Evolutionary conservation across 148 eudicot species (phyloP), one percentile per base, ranked within the genome.

Genomic region (Silene latifolia): DNA sequence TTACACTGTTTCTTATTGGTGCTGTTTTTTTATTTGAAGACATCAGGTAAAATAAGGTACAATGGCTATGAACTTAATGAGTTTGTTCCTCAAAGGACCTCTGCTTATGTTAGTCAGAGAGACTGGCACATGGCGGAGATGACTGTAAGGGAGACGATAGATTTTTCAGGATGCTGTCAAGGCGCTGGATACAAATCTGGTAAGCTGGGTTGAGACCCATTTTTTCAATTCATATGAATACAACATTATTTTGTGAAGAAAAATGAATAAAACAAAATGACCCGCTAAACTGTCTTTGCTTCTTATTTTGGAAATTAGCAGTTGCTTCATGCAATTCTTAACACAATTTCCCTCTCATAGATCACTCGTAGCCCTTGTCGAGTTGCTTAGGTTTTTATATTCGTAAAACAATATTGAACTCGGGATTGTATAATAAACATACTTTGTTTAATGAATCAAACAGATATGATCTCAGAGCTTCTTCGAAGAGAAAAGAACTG

Each of bases 71-170:
- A 82, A 59, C 84, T 91, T 24, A 80, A 83, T 57, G 98, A 94
- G 81, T 87, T 94, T 73, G 84, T 83, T 77, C 93, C 98, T 79
- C 98, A 91, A 75, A 87, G 96, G 69, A 88, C 89, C 63, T 90
- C 97, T 74, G 89, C 98, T 59, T 91, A 94, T 81, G 89, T 90
- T 35, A 91, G 93, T 65, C 97, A 94, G 81, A 91, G 87, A 79
- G 98, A 94, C 78, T 84, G 87, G 79, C 98, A 94, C 77, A 87
- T 86, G 85, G 93, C 90, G 20, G 98, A 94, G 83, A 91, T 94
- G 98, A 94, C 98, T 67, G 96, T 94, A 0, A 80, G 92, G 70
- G 97, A 94, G 78, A 89, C 90, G 59, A 85, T 94, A 70, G 88
- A 88, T 72, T 90, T 91, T 82, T 87, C 98, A 6, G 92, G 90